Evolutionary conservation across 352 stramenopile species (phyloP), one percentile per base, ranked within the genome.

Genomic region (Globisporangium megalacanthum): DNA sequence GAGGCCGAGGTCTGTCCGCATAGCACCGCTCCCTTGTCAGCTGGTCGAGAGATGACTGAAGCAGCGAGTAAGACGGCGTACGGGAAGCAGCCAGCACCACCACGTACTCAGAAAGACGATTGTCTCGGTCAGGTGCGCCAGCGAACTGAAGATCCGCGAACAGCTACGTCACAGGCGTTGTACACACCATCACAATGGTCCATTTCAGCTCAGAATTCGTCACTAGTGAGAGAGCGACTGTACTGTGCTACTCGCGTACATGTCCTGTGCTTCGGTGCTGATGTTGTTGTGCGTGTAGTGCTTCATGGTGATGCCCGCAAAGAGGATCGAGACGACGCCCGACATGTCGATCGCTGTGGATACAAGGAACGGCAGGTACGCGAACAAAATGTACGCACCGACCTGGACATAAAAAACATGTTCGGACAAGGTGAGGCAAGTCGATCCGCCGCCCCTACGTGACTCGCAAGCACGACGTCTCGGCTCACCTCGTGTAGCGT

Each of bases 271-370:
- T 64, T 92, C 81, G 0, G 72, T 58, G 3, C 75, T 78, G 39
- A 98, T 64, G 61, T 97, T 98, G 13, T 87, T 84, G 17, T 77
- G 75, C 2, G 84, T 83, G 62, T 97, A 97, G 56, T 93, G 77
- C 70, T 95, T 94, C 68, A 92, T 92, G 4, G 87, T 73, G 29
- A 98, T 92, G 47, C 81, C 94, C 31, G 88, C 85, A 59, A 98
- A 97, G 51, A 98, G 86, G 64, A 97, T 96, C 0, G 89, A 89
- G n/a, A 98, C 92, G 62, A 98, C 96, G 37, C 92, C 91, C 31
- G 80, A 93, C 70, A 96, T 82, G 33, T 88, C 71, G 17, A 92
- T 51, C 29, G 88, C 71, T 56, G 88, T 72, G 17, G 77, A 81
- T 5, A 77, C 69, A n/a, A 91, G 68, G 65, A 92, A 93, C 14